These are phyloP conservation scores for Pachyrhizus erosus DNA, from an alignment of 306 rosid genomes.

Conservation along the genomic window DNA sequence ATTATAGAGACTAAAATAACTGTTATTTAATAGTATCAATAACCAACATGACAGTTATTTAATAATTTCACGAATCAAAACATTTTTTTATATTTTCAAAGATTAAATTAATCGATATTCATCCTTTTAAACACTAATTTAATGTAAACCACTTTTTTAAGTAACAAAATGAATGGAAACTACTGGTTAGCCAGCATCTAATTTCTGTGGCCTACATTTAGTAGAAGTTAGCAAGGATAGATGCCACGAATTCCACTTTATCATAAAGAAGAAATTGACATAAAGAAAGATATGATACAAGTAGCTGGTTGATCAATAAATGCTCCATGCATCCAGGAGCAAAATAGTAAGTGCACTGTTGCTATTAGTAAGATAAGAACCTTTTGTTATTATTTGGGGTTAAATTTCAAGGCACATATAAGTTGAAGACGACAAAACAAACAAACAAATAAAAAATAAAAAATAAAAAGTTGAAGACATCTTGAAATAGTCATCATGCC, in stretches of 20 bases:
- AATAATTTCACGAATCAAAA: not conserved
- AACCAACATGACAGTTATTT: not conserved
- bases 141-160: not conserved
- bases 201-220: constrained; percentile 36
- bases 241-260: constrained; percentile 34
- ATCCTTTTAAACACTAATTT: not conserved
- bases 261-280: constrained; percentile 55
- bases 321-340: constrained; percentile 46
- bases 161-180: constrained; percentile 43
- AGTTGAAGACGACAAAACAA: not conserved
- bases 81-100: not conserved
- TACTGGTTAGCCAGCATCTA: constrained; percentile 17
- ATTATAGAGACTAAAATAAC: not conserved
- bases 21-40: not conserved
- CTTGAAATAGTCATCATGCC: not conserved
- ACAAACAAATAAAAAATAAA: too few relatives aligned
- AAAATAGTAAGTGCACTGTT: constrained; percentile 8
- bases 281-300: constrained; percentile 41
- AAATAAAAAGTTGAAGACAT: not conserved
- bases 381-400: not conserved
- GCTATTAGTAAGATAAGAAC: constrained; percentile 18
- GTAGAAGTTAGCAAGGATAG: constrained; percentile 1
- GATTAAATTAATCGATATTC: not conserved
- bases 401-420: constrained; percentile 7
- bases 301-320: constrained; percentile 48